A percentile compares a stretch with the other conserved stretches of the same genome.
Evolutionary conservation across 441 rosid genomes (phyloP).

Genomic region (Macaranga tanarius): DNA sequence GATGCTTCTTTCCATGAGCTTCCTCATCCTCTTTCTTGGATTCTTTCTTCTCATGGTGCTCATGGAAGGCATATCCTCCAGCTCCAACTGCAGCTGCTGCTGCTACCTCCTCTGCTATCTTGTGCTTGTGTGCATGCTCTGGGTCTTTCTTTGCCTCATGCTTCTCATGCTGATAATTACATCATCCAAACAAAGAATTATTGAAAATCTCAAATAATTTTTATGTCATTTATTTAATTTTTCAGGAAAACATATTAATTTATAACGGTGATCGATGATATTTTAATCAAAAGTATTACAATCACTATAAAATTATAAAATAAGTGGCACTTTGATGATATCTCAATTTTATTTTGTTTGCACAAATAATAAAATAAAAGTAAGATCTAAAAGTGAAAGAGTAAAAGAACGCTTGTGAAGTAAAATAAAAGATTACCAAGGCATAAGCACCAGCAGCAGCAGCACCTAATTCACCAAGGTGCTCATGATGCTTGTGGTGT

Average conservation of each 20-base stretch:
- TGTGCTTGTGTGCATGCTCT: constrained; percentile 58
- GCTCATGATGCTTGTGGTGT: constrained; percentile 60
- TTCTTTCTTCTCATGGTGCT: constrained; percentile 56
- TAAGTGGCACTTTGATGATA: no score
- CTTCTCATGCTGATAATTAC: constrained; percentile 45
- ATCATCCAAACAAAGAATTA: no score
- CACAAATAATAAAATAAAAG: no score
- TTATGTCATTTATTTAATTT: no score
- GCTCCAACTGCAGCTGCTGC: constrained; percentile 47
- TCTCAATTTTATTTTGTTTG: no score
- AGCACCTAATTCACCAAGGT: constrained; percentile 42
- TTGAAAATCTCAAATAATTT: background rate
- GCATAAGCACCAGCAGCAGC: constrained; percentile 52
- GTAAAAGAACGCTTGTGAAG: no score
- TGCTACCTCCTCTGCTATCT: constrained; percentile 51
- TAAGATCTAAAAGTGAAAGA: no score
- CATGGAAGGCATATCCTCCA: constrained; percentile 54
- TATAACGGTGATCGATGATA: no score
- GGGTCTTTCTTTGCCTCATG: constrained; percentile 52
- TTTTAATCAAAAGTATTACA: no score
- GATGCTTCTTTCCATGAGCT: constrained; percentile 56
- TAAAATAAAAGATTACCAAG: constrained; percentile 32
- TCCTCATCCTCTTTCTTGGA: constrained; percentile 39
- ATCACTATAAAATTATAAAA: no score
- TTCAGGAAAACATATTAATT: no score